These are phyloP conservation scores for Pezicula radicicola DNA, from an alignment of 2,329 filamentous ascomycete species.

Conservation along the genomic window DNA sequence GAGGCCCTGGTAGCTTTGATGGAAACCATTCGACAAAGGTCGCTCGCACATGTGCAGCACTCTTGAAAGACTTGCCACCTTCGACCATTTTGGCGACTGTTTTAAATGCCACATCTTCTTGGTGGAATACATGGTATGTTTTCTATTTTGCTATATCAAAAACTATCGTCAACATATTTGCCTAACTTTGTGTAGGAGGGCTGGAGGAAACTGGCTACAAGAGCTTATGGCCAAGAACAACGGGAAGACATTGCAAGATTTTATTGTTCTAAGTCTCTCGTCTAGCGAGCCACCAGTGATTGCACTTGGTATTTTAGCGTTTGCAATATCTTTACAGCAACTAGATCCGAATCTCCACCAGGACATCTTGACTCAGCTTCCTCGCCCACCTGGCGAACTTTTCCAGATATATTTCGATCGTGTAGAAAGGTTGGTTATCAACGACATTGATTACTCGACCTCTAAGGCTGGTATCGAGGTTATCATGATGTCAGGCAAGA, in stretches of 20 bases:
- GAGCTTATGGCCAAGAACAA: not conserved
- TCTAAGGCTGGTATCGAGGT: slow-evolving; percentile 51
- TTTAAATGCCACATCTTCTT: slow-evolving; percentile 8
- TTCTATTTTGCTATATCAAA: not conserved
- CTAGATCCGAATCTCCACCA: slow-evolving; percentile 6
- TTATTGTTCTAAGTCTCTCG: slow-evolving; percentile 3
- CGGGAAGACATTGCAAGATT: slow-evolving; percentile 5
- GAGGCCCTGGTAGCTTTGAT: not conserved
- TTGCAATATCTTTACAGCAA: slow-evolving; percentile 10
- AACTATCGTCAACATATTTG: not conserved
- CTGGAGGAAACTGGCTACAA: slow-evolving; percentile 6
- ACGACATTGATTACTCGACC: slow-evolving; percentile 15
- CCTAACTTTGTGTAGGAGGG: slow-evolving; percentile 4
- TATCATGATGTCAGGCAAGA: slow-evolving; percentile 45
- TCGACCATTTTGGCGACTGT: slow-evolving; percentile 1
- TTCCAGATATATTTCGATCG: slow-evolving; percentile 13
- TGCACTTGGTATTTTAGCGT: slow-evolving; percentile 7
- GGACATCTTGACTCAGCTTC: slow-evolving; percentile 9
- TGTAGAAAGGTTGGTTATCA: slow-evolving; percentile 10
- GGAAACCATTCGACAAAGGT: not conserved
- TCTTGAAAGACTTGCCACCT: slow-evolving; percentile 1
- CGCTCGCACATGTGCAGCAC: slow-evolving; percentile 4
- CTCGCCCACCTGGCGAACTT: slow-evolving; percentile 5
- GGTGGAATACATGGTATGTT: slow-evolving; percentile 12
- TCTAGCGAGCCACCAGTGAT: slow-evolving; percentile 7